Base-by-base conservation (phyloP, 176 grass and related monocot genomes). In the Secale cereale region DNA sequence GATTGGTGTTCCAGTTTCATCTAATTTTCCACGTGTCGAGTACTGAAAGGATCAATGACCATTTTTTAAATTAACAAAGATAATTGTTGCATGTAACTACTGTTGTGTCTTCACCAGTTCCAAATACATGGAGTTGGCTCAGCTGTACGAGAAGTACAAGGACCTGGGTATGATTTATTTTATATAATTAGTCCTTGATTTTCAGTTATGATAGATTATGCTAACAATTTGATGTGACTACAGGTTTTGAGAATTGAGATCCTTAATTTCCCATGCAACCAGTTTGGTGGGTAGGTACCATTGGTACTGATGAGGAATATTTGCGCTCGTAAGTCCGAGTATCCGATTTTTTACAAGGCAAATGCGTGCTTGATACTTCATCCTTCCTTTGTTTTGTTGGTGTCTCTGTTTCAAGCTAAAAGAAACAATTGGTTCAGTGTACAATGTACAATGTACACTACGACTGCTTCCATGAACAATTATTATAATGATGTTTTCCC, bases 171-270 rank as follows among this genome's bases (percentile, higher is more conserved):
- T 73, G 70, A 15, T 50, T 0, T 56, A 37, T 48, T 61, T 70
- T 50, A 65, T 64, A 86, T 32, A 22, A 84, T 77, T 75, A n/a
- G 16, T 39, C 22, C 0, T 52, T 41, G 41, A 62, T 48, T 7
- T 43, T 6, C 16, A 89, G 19, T 48, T 77, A 73, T 67, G 32
- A 33, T 83, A 29, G 25, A 73, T 59, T 20, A 56, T 37, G 69
- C 36, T 86, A 40, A 72, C 40, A 81, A 76, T 82, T 68, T 52
- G 11, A 36, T 90, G 70, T 59, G 37, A 35, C 65, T 64, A 59
- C 72, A 98, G 95, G 89, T 86, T 85, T 98, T 73, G 91, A 89
- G 37, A n/a, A n/a, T n/a, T n/a, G n/a, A n/a, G n/a, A n/a, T n/a
- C n/a, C n/a, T n/a, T n/a, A n/a, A n/a, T n/a, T n/a, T n/a, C n/a